Evolutionary conservation across 352 stramenopile genomes (phyloP).

Genomic region (Phytophthora tentaculata): DNA sequence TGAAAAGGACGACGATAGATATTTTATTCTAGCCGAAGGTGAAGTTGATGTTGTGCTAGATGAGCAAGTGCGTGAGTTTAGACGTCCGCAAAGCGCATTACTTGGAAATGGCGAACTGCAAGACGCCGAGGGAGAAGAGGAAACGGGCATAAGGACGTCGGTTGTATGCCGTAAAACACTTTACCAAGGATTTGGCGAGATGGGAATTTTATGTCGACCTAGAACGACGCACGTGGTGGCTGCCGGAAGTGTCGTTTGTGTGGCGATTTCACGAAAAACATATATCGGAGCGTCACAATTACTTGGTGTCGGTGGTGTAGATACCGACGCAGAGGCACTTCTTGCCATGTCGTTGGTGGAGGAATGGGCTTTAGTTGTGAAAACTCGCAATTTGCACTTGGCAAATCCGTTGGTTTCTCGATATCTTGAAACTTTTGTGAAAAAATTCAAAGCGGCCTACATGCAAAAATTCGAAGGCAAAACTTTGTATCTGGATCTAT

Average conservation of each 20-base stretch:
- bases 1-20: slow-evolving; percentile 65
- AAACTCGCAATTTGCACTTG: slow-evolving; percentile 65
- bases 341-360: slow-evolving; percentile 71
- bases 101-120: background rate
- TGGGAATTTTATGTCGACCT: slow-evolving; percentile 71
- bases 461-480: slow-evolving; percentile 81
- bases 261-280: slow-evolving; percentile 52
- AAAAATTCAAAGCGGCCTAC: slow-evolving; percentile 80
- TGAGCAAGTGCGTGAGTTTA: slow-evolving; percentile 27
- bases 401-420: slow-evolving; percentile 73
- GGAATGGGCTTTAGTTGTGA: slow-evolving; percentile 71
- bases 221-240: slow-evolving; percentile 60
- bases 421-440: slow-evolving; percentile 76
- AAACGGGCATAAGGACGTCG: slow-evolving; percentile 26
- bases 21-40: slow-evolving; percentile 73
- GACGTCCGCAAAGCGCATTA: background rate
- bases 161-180: slow-evolving; percentile 59
- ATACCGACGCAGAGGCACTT: slow-evolving; percentile 60
- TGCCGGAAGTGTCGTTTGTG: slow-evolving; percentile 43
- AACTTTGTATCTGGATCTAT: slow-evolving; percentile 75
- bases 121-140: slow-evolving; percentile 7
- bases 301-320: slow-evolving; percentile 31
- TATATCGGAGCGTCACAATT: slow-evolving; percentile 60
- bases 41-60: slow-evolving; percentile 63
- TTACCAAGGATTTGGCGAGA: slow-evolving; percentile 82